Evolutionary conservation across 257 asterid species (phyloP).

Genomic region (Avicennia marina): DNA sequence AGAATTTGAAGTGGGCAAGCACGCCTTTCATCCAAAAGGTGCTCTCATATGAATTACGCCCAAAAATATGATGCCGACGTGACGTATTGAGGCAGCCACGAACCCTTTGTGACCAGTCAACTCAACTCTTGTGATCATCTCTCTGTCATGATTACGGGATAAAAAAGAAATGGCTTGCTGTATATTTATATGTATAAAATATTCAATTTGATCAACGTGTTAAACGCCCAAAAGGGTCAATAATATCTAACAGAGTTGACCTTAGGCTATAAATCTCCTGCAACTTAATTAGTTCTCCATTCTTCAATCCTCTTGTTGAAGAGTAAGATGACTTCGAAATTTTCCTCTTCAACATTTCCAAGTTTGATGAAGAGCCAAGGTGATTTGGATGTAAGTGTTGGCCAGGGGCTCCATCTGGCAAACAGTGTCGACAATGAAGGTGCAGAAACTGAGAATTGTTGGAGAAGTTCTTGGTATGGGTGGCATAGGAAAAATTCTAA

Average conservation of each 20-base stretch:
- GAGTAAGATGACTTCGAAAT: neutral
- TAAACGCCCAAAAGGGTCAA: neutral
- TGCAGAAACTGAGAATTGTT: neutral
- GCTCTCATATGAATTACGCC: no score
- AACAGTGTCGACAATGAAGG: neutral
- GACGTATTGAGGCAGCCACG: no score
- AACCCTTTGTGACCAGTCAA: no score
- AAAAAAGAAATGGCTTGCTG: no score
- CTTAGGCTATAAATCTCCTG: neutral
- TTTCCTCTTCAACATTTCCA: no score
- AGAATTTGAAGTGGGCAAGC: no score
- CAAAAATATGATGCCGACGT: no score
- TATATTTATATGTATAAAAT: no score
- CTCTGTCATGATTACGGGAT: neutral
- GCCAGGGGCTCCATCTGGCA: neutral
- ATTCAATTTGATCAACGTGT: no score
- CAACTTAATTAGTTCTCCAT: neutral
- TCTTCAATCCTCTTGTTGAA: neutral
- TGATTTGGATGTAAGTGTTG: neutral
- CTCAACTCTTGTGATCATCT: neutral
- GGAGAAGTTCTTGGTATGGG: slow-evolving; percentile 22
- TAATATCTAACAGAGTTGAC: neutral
- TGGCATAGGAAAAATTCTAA: slow-evolving; percentile 19
- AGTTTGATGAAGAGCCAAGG: neutral
- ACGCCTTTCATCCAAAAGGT: no score